Evolutionary conservation across 345 rosid genomes (phyloP).

Genomic region (Gossypium ekmanianum): DNA sequence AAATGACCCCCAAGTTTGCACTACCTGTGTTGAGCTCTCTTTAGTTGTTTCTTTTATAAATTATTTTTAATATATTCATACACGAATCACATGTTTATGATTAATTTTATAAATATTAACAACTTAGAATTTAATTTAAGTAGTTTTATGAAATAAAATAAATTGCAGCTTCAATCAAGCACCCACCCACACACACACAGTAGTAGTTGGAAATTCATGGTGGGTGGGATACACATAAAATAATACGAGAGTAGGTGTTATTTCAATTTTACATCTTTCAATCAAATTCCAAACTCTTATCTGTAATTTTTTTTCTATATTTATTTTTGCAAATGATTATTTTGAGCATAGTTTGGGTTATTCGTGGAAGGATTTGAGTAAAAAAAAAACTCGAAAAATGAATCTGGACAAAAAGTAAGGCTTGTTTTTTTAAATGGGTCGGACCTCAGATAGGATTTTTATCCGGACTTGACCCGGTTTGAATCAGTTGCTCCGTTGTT

Average conservation of each 20-base stretch:
- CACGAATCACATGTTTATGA: too few species aligned
- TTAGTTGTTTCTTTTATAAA: background rate
- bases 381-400: too few species aligned
- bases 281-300: background rate
- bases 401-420: accelerated
- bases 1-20: background rate
- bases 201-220: background rate
- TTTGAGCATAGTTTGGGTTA: too few species aligned
- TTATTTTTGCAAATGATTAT: background rate
- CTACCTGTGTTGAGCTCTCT: background rate
- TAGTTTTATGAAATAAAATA: background rate
- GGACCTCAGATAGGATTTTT: accelerated
- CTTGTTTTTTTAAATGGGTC: too few species aligned
- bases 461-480: too few species aligned
- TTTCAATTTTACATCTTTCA: background rate
- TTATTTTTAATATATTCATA: background rate
- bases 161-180: background rate
- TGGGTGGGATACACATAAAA: background rate
- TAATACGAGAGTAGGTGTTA: background rate
- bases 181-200: background rate
- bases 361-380: too few species aligned
- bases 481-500: too few species aligned
- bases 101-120: background rate
- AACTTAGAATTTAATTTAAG: too few species aligned
- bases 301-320: background rate